Percentiles rank a stretch among this genome's conserved stretches.
Conservation (phyloP, 345 rosid genomes). For the Eucalyptus melliodora region DNA sequence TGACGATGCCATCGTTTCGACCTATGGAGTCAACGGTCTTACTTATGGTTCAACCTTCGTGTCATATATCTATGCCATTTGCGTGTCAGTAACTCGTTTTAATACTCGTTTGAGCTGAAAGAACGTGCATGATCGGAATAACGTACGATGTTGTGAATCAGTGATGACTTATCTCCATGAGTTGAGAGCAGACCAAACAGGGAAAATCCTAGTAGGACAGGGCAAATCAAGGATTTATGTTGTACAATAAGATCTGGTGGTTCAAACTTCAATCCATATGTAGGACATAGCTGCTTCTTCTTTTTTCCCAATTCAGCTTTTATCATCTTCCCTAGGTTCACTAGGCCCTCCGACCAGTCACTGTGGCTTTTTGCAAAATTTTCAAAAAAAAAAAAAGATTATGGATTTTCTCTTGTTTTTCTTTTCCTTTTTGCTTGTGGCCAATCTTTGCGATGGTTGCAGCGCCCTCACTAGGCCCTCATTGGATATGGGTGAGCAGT, state of each 20-base stretch:
- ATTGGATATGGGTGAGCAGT: neutral
- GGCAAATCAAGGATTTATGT: neutral
- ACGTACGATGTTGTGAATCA: neutral
- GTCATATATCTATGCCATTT: neutral
- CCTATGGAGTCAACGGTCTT: neutral
- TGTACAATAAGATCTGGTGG: neutral
- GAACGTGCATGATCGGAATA: neutral
- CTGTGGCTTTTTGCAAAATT: neutral
- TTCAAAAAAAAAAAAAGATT: neutral
- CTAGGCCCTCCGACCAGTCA: neutral
- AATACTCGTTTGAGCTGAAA: neutral
- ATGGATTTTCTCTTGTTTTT: neutral
- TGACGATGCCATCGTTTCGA: neutral
- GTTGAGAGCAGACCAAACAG: neutral
- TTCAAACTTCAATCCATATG: neutral
- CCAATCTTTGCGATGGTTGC: neutral
- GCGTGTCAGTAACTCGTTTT: neutral
- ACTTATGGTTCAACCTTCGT: neutral
- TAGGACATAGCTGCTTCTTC: neutral
- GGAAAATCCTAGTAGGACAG: neutral
- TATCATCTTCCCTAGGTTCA: neutral
- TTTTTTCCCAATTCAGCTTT: neutral
- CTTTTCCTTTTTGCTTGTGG: neutral
- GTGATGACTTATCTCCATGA: neutral
- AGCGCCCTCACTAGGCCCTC: neutral